Evolutionary conservation across 2,329 filamentous ascomycete genomes (phyloP), one percentile per base, ranked within the genome.

Genomic region (Penicillium fuscoglaucum): DNA sequence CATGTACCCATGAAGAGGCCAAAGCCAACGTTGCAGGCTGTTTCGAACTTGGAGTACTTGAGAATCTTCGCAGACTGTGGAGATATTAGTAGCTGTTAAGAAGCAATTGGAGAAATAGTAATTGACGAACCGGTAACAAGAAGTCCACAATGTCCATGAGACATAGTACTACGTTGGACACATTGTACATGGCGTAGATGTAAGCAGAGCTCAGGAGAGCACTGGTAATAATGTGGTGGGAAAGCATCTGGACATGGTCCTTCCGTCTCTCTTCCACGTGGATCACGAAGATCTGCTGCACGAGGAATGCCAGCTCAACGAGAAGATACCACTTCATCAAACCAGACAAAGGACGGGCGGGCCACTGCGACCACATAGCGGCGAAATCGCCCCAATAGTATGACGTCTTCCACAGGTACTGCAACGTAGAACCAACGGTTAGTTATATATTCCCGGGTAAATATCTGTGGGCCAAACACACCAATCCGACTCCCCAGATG

Each of bases 201-300:
- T 98, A 98, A 64, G 90, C 93, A 33, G 87, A 84, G 57, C 87
- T 87, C 63, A 99, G 87, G 45, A 99, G 85, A 6, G 82, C 80
- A 69, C 88, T 90, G 21, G 95, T 99, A 72, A 98, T 87, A 72
- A 97, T 85, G 78, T 99, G 95, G 75, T 98, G 95, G 19, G 87
- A 88, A 66, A 98, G 87, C 95, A 98, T 98, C 76, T 98, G 93
- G 80, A 87, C 90, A 76, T 97, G 89, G 69, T 99, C 95, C 79
- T 98, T 98, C 70, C 95, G 86, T 65, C 90, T 87, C 77, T 96
- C 90, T 77, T 99, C 95, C 60, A 98, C 92, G 76, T 97, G 89
- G 73, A 98, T 91, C 58, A 97, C 91, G 33, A 97, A 81, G 64
- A 98, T 90, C 78, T 96, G 93, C 78, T 98, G 93, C 48, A 97